Evolutionary conservation across 139 green algal species (phyloP).

Genomic region (Ettlia oleoabundans): DNA sequence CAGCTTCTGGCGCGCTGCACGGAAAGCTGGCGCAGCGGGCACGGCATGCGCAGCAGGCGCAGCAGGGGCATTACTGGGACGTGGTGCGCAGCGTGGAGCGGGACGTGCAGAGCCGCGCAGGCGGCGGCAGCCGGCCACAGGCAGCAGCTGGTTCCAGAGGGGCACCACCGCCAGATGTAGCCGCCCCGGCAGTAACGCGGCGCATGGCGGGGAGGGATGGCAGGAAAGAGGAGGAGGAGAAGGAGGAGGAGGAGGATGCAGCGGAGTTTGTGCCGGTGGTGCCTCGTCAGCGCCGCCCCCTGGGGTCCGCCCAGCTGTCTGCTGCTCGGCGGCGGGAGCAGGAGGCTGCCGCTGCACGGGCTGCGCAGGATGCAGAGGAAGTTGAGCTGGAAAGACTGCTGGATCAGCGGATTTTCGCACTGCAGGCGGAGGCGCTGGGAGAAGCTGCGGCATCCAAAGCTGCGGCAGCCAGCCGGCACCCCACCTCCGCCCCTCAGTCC

Average conservation of each 20-base stretch:
- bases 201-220: no score
- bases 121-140: no score
- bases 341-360: background rate
- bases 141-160: background rate
- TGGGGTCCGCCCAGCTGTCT: slow-evolving; percentile 24
- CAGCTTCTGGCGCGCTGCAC: background rate
- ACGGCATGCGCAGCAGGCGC: background rate
- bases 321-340: slow-evolving; percentile 1
- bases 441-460: background rate
- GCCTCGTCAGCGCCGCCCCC: slow-evolving; percentile 18
- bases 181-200: no score
- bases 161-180: no score
- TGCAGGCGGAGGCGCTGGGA: slow-evolving; percentile 9
- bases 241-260: background rate
- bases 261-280: background rate
- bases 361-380: slow-evolving; percentile 23
- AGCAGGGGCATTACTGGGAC: slow-evolving; percentile 24
- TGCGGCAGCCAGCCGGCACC: background rate
- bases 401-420: no score
- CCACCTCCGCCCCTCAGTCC: no score
- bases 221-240: no score
- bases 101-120: slow-evolving; percentile 15
- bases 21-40: background rate
- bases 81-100: slow-evolving; percentile 21
- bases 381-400: slow-evolving; percentile 11